Percentiles rank a stretch among this genome's conserved stretches.
Conservation (phyloP, 106 monocot species). For the Allium fistulosum region DNA sequence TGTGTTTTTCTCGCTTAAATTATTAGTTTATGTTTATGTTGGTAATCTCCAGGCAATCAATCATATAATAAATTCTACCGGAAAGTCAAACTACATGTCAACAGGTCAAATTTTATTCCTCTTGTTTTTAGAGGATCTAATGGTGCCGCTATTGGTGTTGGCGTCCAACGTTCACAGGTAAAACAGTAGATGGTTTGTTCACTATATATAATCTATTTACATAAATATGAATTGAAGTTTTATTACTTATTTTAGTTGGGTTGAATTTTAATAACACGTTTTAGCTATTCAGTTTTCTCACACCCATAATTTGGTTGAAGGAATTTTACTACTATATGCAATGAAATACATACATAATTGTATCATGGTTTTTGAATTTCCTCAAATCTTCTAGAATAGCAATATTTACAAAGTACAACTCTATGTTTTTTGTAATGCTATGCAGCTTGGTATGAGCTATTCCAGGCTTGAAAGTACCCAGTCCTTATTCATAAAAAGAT, state of each 20-base stretch:
- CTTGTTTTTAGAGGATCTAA: slow-evolving; percentile 98
- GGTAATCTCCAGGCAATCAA: slow-evolving; percentile 65
- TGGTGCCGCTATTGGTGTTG: slow-evolving; percentile 97
- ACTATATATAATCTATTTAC: too few relatives aligned
- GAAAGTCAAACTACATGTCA: slow-evolving; percentile 98
- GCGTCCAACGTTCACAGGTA: slow-evolving; percentile 93
- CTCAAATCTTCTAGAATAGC: too few relatives aligned
- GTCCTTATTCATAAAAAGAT: slow-evolving; percentile 87
- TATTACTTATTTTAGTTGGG: not conserved
- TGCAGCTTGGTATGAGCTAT: slow-evolving; percentile 82
- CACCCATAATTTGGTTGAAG: too few relatives aligned
- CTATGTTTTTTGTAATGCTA: slow-evolving; percentile 54
- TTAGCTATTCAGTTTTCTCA: too few relatives aligned
- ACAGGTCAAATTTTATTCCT: slow-evolving; percentile 71
- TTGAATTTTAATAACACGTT: too few relatives aligned
- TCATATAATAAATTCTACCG: slow-evolving; percentile 92
- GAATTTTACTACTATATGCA: not conserved
- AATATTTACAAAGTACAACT: too few relatives aligned
- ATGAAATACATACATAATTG: not conserved
- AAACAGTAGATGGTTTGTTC: not conserved
- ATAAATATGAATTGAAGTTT: not conserved
- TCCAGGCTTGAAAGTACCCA: slow-evolving; percentile 81
- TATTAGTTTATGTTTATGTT: too few relatives aligned
- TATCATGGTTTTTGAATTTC: not conserved
- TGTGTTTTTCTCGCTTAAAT: too few relatives aligned